Base-by-base conservation (phyloP, 768 basidiomycete genomes). In the Amanita pseudoporphyria region DNA sequence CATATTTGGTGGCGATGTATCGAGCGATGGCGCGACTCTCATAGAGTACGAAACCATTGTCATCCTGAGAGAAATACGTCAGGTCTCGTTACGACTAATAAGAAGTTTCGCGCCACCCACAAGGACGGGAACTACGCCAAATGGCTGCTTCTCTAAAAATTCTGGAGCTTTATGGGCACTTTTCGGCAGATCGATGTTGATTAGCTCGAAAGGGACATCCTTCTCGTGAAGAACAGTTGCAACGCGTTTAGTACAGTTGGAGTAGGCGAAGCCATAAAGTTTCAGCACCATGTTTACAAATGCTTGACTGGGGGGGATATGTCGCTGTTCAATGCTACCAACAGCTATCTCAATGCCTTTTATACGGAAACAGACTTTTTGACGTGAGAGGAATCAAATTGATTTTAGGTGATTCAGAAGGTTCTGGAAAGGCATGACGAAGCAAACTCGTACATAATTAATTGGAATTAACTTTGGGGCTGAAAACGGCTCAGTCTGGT, bases 41-140 rank as follows among this genome's bases (percentile, higher is more conserved):
- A 62, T 73, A 84, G 10, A 87, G 56, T 46, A 74, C 63, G 59
- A 84, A 77, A 5, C 80, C 82, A 38, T 78, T 79, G 22, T 84
- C 81, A 43, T 79, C 68, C 73, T 76, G 45, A 40, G 10, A 21
- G 18, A 22, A 40, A 18, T 9, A 18, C 10, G 39, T 40, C 39
- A n/a, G 13, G 22, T 33, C 31, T 6, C 4, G 7, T 6, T 30
- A 33, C n/a, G n/a, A n/a, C n/a, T n/a, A n/a, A n/a, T 18, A 21
- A 47, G 24, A 33, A 24, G n/a, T n/a, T n/a, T n/a, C n/a, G 37
- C 3, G n/a, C n/a, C n/a, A n/a, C n/a, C n/a, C n/a, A n/a, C n/a
- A n/a, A n/a, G n/a, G n/a, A n/a, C n/a, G n/a, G 64, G 63, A 19
- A 62, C 62, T 55, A 76, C 71, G 12, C 76, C 74, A 53, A 79